Conservation (phyloP, 2,329 filamentous ascomycete genomes). For the Colletotrichum sp. region DNA sequence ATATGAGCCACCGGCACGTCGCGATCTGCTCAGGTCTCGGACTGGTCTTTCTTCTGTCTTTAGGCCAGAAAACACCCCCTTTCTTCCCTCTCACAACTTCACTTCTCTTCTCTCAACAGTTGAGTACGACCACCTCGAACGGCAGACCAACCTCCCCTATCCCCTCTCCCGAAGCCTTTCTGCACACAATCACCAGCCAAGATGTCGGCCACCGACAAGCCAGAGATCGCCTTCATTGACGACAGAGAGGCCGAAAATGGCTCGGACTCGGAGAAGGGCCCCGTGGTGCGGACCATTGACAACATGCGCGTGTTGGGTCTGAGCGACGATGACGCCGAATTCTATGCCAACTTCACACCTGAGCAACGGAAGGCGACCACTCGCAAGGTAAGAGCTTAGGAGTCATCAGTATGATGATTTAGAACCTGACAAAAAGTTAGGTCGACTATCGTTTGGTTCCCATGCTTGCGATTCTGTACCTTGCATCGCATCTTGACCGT, state of each 20-base stretch:
- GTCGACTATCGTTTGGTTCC: constrained; percentile 32
- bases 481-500: constrained; percentile 62
- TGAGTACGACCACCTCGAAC: neutral
- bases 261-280: constrained; percentile 22
- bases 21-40: neutral
- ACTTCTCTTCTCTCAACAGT: neutral
- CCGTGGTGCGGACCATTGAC: constrained; percentile 27
- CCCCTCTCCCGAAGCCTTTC: neutral
- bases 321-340: constrained; percentile 29
- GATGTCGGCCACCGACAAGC: constrained; percentile 23
- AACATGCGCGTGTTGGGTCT: constrained; percentile 33
- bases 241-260: constrained; percentile 12
- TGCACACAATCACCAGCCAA: neutral
- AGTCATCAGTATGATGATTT: neutral
- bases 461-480: constrained; percentile 62
- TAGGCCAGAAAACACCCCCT: neutral
- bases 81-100: neutral
- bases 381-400: constrained; percentile 25
- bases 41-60: neutral
- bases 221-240: constrained; percentile 27
- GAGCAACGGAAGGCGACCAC: constrained; percentile 27
- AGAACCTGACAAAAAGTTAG: neutral
- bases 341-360: constrained; percentile 27
- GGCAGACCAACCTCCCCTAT: neutral
- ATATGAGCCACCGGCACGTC: neutral